Evolutionary conservation across 192 early-diverging fungal genomes (phyloP).

Genomic region (Irineochytrium annulatum): DNA sequence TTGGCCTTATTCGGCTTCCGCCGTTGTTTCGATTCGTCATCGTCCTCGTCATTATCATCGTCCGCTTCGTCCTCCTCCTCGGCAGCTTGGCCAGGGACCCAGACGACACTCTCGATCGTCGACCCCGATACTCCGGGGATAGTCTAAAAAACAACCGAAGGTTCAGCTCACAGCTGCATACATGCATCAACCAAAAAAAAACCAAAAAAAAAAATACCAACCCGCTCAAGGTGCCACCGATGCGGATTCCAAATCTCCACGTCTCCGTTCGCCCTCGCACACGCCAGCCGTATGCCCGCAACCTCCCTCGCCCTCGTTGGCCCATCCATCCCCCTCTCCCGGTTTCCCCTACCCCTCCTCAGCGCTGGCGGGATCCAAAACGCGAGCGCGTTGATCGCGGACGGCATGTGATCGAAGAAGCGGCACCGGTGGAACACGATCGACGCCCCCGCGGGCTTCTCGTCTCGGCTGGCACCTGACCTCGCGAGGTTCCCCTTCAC

Average conservation of each 20-base stretch:
- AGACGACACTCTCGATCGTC: constrained; percentile 75
- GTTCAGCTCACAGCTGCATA: too few relatives aligned
- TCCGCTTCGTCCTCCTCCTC: constrained; percentile 54
- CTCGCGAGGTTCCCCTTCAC: too few relatives aligned
- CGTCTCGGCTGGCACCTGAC: too few relatives aligned
- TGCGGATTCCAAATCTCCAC: constrained; percentile 88
- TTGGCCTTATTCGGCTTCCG: constrained; percentile 42
- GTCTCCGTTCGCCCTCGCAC: constrained; percentile 86
- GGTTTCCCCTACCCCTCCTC: neutral
- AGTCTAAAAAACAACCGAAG: constrained; percentile 39
- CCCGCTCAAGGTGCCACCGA: constrained; percentile 75
- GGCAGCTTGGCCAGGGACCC: constrained; percentile 40
- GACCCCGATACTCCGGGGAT: constrained; percentile 74
- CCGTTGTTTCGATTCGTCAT: constrained; percentile 39
- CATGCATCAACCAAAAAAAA: neutral
- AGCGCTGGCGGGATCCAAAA: constrained; percentile 52
- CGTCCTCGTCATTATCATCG: constrained; percentile 58
- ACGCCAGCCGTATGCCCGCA: constrained; percentile 50
- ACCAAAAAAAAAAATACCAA: constrained; percentile 23
- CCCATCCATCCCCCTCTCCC: too few relatives aligned
- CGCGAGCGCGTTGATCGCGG: constrained; percentile 77
- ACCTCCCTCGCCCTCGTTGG: neutral
- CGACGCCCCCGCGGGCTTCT: too few relatives aligned
- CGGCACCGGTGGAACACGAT: constrained; percentile 47
- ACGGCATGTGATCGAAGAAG: constrained; percentile 82